A percentile compares a stretch with the other conserved stretches of the same genome.
Conservation (phyloP, 768 basidiomycete species). For the Plicaturopsis crispa region DNA sequence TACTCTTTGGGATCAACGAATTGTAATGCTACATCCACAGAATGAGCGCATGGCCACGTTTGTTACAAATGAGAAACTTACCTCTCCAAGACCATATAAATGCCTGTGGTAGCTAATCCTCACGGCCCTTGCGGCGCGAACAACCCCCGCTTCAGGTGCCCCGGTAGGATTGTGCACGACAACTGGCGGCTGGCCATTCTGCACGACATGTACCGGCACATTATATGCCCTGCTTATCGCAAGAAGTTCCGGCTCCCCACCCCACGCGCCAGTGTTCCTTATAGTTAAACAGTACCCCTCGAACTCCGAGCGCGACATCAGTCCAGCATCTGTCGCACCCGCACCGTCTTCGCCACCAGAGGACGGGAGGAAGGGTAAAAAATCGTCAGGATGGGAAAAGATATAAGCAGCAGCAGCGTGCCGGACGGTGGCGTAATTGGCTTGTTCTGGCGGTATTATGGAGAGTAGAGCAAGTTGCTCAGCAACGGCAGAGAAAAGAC, state of each 20-base stretch:
- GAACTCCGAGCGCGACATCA: slow-evolving; percentile 66
- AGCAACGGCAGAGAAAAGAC: slow-evolving; percentile 89
- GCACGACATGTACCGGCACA: slow-evolving; percentile 87
- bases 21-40: slow-evolving; percentile 67
- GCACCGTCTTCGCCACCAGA: slow-evolving; percentile 60
- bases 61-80: slow-evolving; percentile 27
- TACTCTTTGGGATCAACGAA: slow-evolving; percentile 69
- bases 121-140: slow-evolving; percentile 33
- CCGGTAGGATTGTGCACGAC: slow-evolving; percentile 71
- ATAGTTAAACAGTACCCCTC: slow-evolving; percentile 71
- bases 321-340: slow-evolving; percentile 54
- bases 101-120: slow-evolving; percentile 88
- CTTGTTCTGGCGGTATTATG: slow-evolving; percentile 48
- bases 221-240: slow-evolving; percentile 78
- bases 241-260: slow-evolving; percentile 94
- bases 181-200: slow-evolving; percentile 70
- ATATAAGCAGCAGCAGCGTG: slow-evolving; percentile 76
- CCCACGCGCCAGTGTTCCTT: slow-evolving; percentile 86
- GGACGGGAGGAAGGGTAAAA: slow-evolving; percentile 87
- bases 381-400: slow-evolving; percentile 75
- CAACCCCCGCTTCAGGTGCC: slow-evolving; percentile 16
- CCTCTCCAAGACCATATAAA: slow-evolving; percentile 96
- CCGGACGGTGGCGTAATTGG: slow-evolving; percentile 57
- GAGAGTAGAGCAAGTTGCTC: slow-evolving; percentile 81
- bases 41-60: neutral